Evolutionary conservation across 805 yeast species (phyloP).

Genomic region (Saccharomycopsis babjevae): DNA sequence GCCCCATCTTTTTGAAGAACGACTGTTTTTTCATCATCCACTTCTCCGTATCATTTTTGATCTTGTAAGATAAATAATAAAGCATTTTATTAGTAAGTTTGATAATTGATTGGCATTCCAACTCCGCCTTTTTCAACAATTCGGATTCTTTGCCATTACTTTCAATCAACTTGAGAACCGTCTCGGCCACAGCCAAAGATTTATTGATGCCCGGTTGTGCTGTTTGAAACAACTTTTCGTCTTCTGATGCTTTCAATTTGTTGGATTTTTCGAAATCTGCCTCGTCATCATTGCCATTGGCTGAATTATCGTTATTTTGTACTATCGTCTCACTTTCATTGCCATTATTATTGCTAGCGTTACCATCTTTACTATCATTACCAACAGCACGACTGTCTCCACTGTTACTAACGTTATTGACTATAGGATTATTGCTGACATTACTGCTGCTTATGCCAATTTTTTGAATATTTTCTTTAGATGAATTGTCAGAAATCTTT

Average conservation of each 20-base stretch:
- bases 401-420: too few relatives aligned
- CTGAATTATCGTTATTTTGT: background rate
- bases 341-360: background rate
- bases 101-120: background rate
- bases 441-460: background rate
- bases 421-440: background rate
- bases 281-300: background rate
- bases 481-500: background rate
- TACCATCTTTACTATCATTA: background rate
- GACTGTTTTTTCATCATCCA: background rate
- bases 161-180: background rate
- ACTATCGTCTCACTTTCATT: background rate
- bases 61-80: background rate
- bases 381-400: background rate
- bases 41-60: background rate
- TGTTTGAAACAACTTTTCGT: background rate
- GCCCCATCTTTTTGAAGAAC: conserved; percentile 8
- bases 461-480: background rate
- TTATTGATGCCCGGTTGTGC: background rate
- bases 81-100: background rate
- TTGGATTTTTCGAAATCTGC: background rate
- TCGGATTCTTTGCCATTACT: background rate
- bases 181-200: background rate
- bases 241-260: background rate
- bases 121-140: background rate